Evolutionary conservation across 441 rosid species (phyloP), one percentile per base, ranked within the genome.

Genomic region (Syzygium syzygioides): DNA sequence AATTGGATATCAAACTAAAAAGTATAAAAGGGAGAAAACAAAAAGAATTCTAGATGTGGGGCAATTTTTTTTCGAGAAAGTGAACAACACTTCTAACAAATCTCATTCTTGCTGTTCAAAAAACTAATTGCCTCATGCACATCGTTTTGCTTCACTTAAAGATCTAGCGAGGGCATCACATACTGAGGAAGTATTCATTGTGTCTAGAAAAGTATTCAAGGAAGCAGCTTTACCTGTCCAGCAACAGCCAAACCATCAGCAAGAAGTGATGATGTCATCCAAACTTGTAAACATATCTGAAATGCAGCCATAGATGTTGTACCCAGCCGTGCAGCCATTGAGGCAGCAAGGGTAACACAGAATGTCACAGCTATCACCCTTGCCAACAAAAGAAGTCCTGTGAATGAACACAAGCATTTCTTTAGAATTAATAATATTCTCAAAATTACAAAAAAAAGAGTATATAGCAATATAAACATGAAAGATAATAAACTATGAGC

Each of bases 191-290:
- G 19, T 26, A 17, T 28, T 50, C 5, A 32, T 15, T 19, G 6
- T 26, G 10, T n/a, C 37, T 71, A 52, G 30, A 54, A 30, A 41
- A 79, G 83, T 52, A 79, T 12, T 86, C n/a, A 30, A 48, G 3
- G 57, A 52, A 15, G 52, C 4, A 41, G 5, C 10, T 18, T 56
- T 91, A 95, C 97, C 96, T 95, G 96, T 86, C 95, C 98, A 28
- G 98, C 98, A 85, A 95, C 95, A 19, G 98, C 98, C 89, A 95
- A 90, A 71, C 96, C 98, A 86, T 95, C 98, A 4, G 96, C 94
- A 28, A 95, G 96, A 86, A 95, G 96, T 64, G 98, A 95, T 55
- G 98, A 92, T 28, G 95, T 94, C 89, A 95, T 86, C 98, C 98
- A 95, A 89, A 95, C 95, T 87, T 95, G 98, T 89, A 95, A 91